Evolutionary conservation across 139 green algal species (phyloP).

Genomic region (Chlamydomonas sphaeroides): DNA sequence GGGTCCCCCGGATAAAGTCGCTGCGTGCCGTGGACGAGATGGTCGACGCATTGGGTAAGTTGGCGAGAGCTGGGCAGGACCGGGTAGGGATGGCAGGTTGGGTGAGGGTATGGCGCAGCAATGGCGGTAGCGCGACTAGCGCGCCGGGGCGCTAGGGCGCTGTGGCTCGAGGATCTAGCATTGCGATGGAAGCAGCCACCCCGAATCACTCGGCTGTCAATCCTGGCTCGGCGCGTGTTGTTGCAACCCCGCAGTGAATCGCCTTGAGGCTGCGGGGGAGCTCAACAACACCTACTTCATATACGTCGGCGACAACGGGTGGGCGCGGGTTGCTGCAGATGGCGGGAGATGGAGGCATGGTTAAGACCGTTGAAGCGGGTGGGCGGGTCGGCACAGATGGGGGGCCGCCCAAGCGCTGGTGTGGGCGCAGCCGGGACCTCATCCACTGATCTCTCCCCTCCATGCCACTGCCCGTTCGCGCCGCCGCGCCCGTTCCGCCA

Average conservation of each 20-base stretch:
- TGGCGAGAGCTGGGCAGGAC: too few species aligned
- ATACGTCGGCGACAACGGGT: slow-evolving; percentile 19
- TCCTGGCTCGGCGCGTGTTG: not conserved
- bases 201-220: not conserved
- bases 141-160: too few species aligned
- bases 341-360: too few species aligned
- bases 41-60: not conserved
- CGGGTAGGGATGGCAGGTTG: too few species aligned
- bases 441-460: too few species aligned
- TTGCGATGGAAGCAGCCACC: too few species aligned
- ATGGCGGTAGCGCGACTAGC: not conserved
- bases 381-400: too few species aligned
- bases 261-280: not conserved
- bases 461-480: too few species aligned
- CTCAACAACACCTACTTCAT: slow-evolving; percentile 44
- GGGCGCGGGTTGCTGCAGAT: not conserved
- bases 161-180: not conserved
- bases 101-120: not conserved
- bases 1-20: not conserved
- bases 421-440: too few species aligned
- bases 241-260: not conserved
- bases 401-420: too few species aligned
- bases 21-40: not conserved
- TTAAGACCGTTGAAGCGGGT: too few species aligned
- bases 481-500: too few species aligned